Conservation (phyloP, 2,329 filamentous ascomycete species). For the Trichoderma atrobrunneum region DNA sequence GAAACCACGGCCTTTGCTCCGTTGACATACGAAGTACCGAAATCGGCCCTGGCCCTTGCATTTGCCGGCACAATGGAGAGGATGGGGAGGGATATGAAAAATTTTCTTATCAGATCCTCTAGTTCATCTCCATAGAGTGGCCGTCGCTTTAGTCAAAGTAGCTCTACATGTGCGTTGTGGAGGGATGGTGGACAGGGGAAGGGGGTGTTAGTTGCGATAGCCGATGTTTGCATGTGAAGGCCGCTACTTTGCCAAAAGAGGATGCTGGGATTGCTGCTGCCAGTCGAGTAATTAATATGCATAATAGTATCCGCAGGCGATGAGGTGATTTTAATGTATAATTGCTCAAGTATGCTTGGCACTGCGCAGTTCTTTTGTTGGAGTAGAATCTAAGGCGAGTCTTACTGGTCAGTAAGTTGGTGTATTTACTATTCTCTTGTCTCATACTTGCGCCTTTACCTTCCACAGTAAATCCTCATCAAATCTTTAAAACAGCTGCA, state of each 20-base stretch:
- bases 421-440: neutral
- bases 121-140: neutral
- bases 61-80: neutral
- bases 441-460: neutral
- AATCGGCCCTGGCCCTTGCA: neutral
- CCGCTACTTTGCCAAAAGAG: neutral
- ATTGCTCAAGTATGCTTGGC: neutral
- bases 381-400: neutral
- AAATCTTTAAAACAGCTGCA: neutral
- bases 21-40: neutral
- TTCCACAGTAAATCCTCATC: neutral
- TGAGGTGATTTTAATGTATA: neutral
- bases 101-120: slow-evolving; percentile 11
- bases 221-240: neutral
- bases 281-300: neutral
- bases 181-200: neutral
- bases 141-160: neutral
- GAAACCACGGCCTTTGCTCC: neutral
- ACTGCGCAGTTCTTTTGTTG: neutral
- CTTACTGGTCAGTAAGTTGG: neutral
- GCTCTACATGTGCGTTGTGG: neutral
- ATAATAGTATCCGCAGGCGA: neutral
- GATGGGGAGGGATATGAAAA: neutral
- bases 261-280: neutral
- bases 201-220: neutral